Evolutionary conservation across 192 early-diverging fungal species (phyloP).

Genomic region (Anaeromyces robustus): DNA sequence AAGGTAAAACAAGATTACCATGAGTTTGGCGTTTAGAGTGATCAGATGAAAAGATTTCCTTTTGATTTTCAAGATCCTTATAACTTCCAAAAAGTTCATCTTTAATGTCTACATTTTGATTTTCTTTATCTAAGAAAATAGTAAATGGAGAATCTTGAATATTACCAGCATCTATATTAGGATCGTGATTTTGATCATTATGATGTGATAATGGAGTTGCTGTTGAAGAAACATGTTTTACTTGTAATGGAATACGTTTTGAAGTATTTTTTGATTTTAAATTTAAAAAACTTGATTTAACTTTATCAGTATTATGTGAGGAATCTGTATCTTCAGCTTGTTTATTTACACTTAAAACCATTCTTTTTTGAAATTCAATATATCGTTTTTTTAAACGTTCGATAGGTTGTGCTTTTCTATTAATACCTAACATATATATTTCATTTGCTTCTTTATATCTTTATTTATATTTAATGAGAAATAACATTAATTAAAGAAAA

Average conservation of each 20-base stretch:
- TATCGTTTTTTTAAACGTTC: conserved; percentile 39
- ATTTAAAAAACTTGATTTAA: neutral
- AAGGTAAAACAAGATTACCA: neutral
- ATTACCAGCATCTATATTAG: too few species aligned
- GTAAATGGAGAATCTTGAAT: too few species aligned
- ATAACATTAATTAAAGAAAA: too few species aligned
- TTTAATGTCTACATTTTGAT: too few species aligned
- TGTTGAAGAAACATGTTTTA: too few species aligned
- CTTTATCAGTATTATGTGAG: neutral
- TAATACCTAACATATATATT: conserved; percentile 46
- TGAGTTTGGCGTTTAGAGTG: neutral
- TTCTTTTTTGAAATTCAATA: conserved; percentile 37
- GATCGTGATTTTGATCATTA: too few species aligned
- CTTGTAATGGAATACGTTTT: too few species aligned
- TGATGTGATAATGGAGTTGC: too few species aligned
- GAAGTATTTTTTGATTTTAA: too few species aligned
- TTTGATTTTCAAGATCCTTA: neutral
- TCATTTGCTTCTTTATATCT: conserved; percentile 46
- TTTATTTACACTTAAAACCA: conserved; percentile 9
- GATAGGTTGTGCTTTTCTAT: conserved; percentile 51
- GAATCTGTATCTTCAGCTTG: neutral
- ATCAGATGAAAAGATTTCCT: conserved; percentile 1
- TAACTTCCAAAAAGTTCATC: too few species aligned
- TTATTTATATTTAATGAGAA: neutral
- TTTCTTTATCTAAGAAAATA: too few species aligned